Evolutionary conservation across 2,329 filamentous ascomycete species (phyloP), one percentile per base, ranked within the genome.

Genomic region (Domatiomyces globalis): DNA sequence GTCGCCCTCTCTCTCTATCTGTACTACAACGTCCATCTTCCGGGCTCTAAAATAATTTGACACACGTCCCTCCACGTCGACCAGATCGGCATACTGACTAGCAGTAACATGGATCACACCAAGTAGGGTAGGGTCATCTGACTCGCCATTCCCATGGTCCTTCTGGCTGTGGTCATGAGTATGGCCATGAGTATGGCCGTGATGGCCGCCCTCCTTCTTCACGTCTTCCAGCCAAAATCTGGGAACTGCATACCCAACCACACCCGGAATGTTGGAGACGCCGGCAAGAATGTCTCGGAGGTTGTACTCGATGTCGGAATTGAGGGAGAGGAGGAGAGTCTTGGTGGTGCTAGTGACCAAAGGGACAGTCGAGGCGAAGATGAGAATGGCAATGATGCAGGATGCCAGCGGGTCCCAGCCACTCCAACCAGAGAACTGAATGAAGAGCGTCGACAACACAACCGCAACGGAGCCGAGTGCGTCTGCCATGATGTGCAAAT

Each of bases 341-440:
- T 83, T 84, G 1, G 88, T 92, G 1, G 86, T 88, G 15, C 85
- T 87, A 55, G 80, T 81, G 19, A 98, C 88, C 0, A 98, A 77
- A 0, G 92, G 92, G 27, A 90, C 79, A 0, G 92, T 87, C 7
- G 89, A 94, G n/a, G 84, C 77, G 65, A 95, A 89, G 58, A 98
- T 98, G 46, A 98, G 75, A 22, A 92, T 76, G 0, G 92, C 90
- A 59, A 98, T 98, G 54, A 95, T 76, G 66, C 89, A 94, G 0
- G 90, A 95, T 0, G 92, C 92, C 18, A 96, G 70, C 2, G 92
- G 92, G 65, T 98, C 92, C 80, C 90, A 98, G 20, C 90, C 87
- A 5, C 87, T 79, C 88, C 90, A 96, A 15, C 85, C 85, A 63
- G 86, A 84, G 61, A 87, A 82, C 63, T 94, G 84, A 0, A 94